Evolutionary conservation across 306 rosid genomes (phyloP), one percentile per base, ranked within the genome.

Genomic region (Lagenaria siceraria): DNA sequence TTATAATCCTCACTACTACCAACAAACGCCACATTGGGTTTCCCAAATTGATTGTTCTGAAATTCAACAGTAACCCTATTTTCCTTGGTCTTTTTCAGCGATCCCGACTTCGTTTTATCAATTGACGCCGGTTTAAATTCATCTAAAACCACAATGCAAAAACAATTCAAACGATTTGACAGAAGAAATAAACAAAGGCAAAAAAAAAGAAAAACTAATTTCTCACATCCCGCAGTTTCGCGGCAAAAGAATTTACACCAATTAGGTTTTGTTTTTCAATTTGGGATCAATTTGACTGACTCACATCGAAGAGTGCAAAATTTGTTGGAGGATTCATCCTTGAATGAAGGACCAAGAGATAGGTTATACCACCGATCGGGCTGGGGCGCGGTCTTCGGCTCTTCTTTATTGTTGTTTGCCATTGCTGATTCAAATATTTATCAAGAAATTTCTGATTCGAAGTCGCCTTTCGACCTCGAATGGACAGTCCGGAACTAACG

Each of bases 81-180:
- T 63, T 91, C 98, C 86, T 91, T 91, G 15, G 92, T 86, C 88
- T 94, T 91, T 78, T 86, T 85, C 52, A 94, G 80, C 62, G 85
- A 82, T 80, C 97, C 98, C 14, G 87, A 74, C 84, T 90, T 90
- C 56, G 85, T 82, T 86, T 90, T 91, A 72, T 94, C 98, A 27
- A 91, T 94, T 22, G 98, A 94, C 27, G 96, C 97, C 22, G 98
- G 98, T 61, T 94, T 94, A 70, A 91, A 91, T 79, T 91, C 98
- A 81, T 91, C 98, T 94, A 73, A 77, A 85, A 74, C 27, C 71
- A 31, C 56, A 36, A 21, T 4, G 33, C 13, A 13, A 49, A 49
- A 63, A 13, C 51, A 29, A 81, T 62, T 81, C 73, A 61, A 69
- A 66, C 76, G 8, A 61, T 31, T 73, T 7, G 27, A 14, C 0